Evolutionary conservation across 2,329 filamentous ascomycete species (phyloP).

Genomic region (Clarireedia monteithiana): DNA sequence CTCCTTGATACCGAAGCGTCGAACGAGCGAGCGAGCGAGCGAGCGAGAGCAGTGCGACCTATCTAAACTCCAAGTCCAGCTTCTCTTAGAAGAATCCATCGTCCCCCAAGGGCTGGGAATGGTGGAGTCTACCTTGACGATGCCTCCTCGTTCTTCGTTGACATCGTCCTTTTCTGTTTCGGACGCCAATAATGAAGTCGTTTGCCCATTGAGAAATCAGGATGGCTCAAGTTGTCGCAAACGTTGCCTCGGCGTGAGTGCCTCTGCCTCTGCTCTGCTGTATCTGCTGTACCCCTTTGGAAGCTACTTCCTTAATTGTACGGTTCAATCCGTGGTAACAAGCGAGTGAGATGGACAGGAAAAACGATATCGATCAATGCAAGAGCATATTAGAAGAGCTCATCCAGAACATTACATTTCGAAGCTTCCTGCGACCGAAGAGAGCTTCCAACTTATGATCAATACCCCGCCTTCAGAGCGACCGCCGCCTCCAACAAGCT

Average conservation of each 20-base stretch:
- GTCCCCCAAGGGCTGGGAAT: slow-evolving; percentile 30
- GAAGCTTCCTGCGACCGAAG: slow-evolving; percentile 94
- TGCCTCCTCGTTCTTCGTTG: slow-evolving; percentile 83
- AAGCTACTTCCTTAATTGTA: slow-evolving; percentile 22
- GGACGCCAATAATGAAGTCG: slow-evolving; percentile 90
- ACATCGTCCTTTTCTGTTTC: slow-evolving; percentile 88
- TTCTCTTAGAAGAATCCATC: slow-evolving; percentile 11
- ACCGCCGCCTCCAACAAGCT: slow-evolving; percentile 23
- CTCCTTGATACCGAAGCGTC: background rate
- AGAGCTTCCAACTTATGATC: slow-evolving; percentile 60
- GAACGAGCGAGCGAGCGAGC: background rate
- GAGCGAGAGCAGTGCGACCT: background rate
- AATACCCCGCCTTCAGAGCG: slow-evolving; percentile 49
- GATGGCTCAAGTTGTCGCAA: slow-evolving; percentile 97
- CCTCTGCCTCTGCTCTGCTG: slow-evolving; percentile 34
- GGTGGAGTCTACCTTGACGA: slow-evolving; percentile 51
- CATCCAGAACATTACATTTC: slow-evolving; percentile 97
- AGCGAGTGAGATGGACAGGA: slow-evolving; percentile 49
- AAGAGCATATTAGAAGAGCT: slow-evolving; percentile 96
- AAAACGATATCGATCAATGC: slow-evolving; percentile 96
- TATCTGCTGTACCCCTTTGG: slow-evolving; percentile 22
- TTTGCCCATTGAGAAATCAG: slow-evolving; percentile 91
- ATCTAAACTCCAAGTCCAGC: background rate
- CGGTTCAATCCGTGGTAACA: slow-evolving; percentile 29
- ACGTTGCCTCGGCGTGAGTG: slow-evolving; percentile 93